These are phyloP conservation scores for Kitagawia praeruptora DNA, from an alignment of 129 eudicot species.

Conservation along the genomic window DNA sequence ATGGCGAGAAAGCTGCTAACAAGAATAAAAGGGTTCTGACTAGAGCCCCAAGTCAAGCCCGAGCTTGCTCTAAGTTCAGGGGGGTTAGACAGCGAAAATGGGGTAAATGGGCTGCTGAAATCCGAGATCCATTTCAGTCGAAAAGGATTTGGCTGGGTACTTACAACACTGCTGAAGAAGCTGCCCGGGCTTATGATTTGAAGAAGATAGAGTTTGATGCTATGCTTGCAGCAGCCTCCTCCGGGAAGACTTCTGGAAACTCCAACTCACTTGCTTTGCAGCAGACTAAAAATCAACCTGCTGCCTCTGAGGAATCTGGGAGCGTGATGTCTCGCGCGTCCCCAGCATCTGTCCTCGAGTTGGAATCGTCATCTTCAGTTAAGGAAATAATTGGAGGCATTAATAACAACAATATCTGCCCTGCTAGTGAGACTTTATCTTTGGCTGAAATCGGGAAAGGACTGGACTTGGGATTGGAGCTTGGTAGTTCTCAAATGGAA, in stretches of 20 bases:
- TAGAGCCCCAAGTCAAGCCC: conserved; percentile 17
- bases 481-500: background rate
- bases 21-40: conserved; percentile 24
- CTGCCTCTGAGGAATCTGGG: conserved; percentile 49
- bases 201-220: conserved; percentile 56
- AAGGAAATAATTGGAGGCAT: background rate
- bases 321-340: conserved; percentile 42
- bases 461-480: conserved; percentile 7
- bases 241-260: conserved; percentile 12
- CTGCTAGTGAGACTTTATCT: conserved; percentile 20
- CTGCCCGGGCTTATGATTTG: conserved; percentile 45
- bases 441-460: conserved; percentile 15
- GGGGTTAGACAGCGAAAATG: conserved; percentile 77
- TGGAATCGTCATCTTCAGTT: conserved; percentile 25
- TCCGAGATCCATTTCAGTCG: conserved; percentile 61
- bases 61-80: conserved; percentile 21
- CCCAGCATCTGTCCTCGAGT: conserved; percentile 48
- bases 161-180: conserved; percentile 63
- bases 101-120: conserved; percentile 96
- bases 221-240: conserved; percentile 15
- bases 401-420: background rate
- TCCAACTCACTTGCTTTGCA: conserved; percentile 15
- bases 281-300: conserved; percentile 7
- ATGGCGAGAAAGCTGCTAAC: conserved; percentile 27
- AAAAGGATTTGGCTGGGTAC: conserved; percentile 78